These are phyloP conservation scores for Rhizophagus sp. DNA, from an alignment of 192 early-diverging fungal species.

Conservation along the genomic window DNA sequence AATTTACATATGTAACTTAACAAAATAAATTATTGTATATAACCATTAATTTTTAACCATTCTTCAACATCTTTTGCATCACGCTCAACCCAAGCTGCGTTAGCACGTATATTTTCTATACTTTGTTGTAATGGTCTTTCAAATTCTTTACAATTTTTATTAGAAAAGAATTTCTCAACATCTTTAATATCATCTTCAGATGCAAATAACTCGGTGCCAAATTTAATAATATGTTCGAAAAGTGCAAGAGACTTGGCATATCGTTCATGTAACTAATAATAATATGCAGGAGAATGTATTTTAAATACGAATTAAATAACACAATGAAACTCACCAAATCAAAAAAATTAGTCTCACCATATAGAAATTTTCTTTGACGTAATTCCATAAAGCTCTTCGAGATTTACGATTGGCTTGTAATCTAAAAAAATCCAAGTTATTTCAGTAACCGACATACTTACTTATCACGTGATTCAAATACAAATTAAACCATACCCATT, in stretches of 20 bases:
- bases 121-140: constrained; percentile 70
- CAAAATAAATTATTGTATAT: constrained; percentile 5
- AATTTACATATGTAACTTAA: too few species aligned
- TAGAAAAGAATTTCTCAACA: constrained; percentile 62
- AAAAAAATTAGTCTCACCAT: constrained; percentile 38
- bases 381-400: constrained; percentile 67
- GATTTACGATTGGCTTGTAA: constrained; percentile 54
- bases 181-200: constrained; percentile 62
- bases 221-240: constrained; percentile 49
- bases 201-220: constrained; percentile 45
- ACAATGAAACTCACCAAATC: too few species aligned
- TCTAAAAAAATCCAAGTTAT: constrained; percentile 37
- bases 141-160: constrained; percentile 64
- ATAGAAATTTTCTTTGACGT: constrained; percentile 64
- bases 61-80: constrained; percentile 61
- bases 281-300: neutral
- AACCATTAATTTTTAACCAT: constrained; percentile 42
- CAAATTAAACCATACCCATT: constrained; percentile 36
- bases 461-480: neutral
- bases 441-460: neutral
- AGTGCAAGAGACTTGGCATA: constrained; percentile 54
- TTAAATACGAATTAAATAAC: neutral
- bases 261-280: constrained; percentile 33
- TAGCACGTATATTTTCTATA: constrained; percentile 66
- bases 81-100: constrained; percentile 55